phyloP scores from a whole-genome alignment of 2,329 filamentous ascomycete genomes.

The Diaporthe amygdali region DNA sequence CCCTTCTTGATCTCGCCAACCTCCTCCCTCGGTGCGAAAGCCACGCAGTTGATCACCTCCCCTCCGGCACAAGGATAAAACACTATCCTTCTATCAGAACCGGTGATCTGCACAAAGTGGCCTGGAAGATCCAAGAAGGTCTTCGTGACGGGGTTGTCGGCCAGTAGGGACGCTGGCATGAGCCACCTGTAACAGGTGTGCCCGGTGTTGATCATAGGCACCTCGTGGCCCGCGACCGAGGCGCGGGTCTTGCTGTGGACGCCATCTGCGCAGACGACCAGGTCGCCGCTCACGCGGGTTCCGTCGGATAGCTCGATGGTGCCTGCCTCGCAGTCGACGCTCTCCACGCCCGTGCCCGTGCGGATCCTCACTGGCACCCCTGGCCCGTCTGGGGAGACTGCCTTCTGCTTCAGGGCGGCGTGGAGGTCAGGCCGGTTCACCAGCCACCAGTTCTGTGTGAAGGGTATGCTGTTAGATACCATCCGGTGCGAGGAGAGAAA shows the following conservation, averaged over 20 bases:
- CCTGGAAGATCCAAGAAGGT: conserved; percentile 8
- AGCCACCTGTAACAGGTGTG: conserved; percentile 22
- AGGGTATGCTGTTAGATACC: not conserved
- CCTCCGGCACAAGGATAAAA: conserved; percentile 20
- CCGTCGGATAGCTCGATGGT: conserved; percentile 17
- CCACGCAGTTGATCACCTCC: conserved; percentile 11
- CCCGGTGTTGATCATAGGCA: conserved; percentile 6
- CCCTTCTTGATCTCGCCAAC: conserved; percentile 23
- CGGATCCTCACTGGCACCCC: conserved; percentile 18
- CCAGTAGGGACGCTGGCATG: conserved; percentile 5
- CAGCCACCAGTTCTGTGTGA: conserved; percentile 18
- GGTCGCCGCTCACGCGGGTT: conserved; percentile 17
- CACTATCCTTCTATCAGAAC: not conserved
- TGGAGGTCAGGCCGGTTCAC: conserved; percentile 21
- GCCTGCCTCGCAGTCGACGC: conserved; percentile 15
- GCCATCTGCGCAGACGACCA: conserved; percentile 23
- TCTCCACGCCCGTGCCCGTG: not conserved
- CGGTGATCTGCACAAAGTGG: conserved; percentile 7
- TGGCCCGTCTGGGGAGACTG: not conserved
- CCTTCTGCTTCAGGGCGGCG: conserved; percentile 16
- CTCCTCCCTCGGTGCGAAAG: conserved; percentile 14
- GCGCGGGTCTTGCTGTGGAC: conserved; percentile 16
- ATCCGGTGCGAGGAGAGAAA: not conserved
- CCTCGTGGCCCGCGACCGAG: not conserved
- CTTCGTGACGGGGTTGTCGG: not conserved